Evolutionary conservation across 441 rosid genomes (phyloP).

Genomic region (Erysimum cheiri): DNA sequence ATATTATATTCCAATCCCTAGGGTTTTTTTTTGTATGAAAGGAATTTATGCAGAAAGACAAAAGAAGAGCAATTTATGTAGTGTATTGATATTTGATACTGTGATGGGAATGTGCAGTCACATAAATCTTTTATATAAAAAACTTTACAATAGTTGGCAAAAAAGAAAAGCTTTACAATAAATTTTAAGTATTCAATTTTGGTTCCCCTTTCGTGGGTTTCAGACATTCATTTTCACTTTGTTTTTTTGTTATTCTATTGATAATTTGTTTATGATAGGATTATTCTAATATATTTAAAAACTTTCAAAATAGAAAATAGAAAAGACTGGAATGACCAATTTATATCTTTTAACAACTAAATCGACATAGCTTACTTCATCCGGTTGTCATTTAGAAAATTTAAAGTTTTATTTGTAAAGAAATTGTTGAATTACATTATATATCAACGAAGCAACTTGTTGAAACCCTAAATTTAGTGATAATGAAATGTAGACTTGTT

Average conservation of each 20-base stretch:
- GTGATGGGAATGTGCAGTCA: constrained; percentile 39
- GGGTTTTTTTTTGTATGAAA: constrained; percentile 45
- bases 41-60: constrained; percentile 45
- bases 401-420: not conserved
- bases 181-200: constrained; percentile 17
- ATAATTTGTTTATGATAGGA: not conserved
- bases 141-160: constrained; percentile 9
- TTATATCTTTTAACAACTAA: not conserved
- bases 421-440: constrained; percentile 6
- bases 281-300: not conserved
- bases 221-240: not conserved
- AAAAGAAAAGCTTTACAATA: not conserved
- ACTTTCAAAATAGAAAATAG: not conserved
- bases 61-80: constrained; percentile 40
- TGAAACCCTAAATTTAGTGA: constrained; percentile 33
- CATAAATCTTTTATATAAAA: constrained; percentile 2
- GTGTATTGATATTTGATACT: constrained; percentile 36
- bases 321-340: not conserved
- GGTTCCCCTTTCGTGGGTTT: not conserved
- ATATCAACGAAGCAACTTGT: constrained; percentile 7
- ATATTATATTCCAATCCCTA: constrained; percentile 34
- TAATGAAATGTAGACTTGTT: constrained; percentile 28
- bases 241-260: not conserved
- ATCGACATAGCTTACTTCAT: not conserved
- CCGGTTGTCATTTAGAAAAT: not conserved